Percentiles rank a stretch among this genome's conserved stretches.
Conservation (phyloP, 495 filamentous ascomycete species). For the Hypoxylon perforatum region DNA sequence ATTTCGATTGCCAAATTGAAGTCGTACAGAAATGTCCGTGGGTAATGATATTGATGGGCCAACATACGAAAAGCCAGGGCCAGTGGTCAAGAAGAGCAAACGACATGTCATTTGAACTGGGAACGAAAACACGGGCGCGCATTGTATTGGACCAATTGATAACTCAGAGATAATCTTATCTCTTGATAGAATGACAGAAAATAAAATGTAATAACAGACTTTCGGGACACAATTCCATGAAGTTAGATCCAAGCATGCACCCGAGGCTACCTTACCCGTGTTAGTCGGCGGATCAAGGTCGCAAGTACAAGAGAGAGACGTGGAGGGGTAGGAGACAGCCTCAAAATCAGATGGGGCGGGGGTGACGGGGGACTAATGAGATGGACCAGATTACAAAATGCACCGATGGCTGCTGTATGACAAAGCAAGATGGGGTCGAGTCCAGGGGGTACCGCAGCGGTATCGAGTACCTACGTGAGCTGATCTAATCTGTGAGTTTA, state of each 20-base stretch:
- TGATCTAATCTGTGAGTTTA: slow-evolving; percentile 36
- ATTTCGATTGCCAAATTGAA: slow-evolving; percentile 24
- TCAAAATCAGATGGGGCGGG: slow-evolving; percentile 33
- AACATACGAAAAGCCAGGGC: slow-evolving; percentile 2
- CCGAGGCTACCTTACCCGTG: slow-evolving; percentile 14
- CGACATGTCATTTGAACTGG: slow-evolving; percentile 45
- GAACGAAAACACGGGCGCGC: slow-evolving; percentile 38
- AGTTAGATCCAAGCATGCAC: slow-evolving; percentile 36
- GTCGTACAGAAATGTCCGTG: slow-evolving; percentile 21
- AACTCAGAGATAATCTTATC: slow-evolving; percentile 48
- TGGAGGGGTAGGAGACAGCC: slow-evolving; percentile 28
- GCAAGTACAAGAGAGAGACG: slow-evolving; percentile 26
- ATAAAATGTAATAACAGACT: slow-evolving; percentile 40
- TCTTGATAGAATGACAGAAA: slow-evolving; percentile 43
- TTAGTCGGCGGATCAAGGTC: slow-evolving; percentile 23
- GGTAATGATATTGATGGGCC: slow-evolving; percentile 17
- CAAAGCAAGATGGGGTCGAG: slow-evolving; percentile 31
- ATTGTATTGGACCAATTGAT: slow-evolving; percentile 47
- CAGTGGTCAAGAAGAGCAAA: slow-evolving; percentile 29
- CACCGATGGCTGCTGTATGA: slow-evolving; percentile 16
- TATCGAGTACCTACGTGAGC: slow-evolving; percentile 34
- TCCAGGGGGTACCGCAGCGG: slow-evolving; percentile 5
- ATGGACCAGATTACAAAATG: slow-evolving; percentile 16
- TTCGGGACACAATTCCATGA: slow-evolving; percentile 35
- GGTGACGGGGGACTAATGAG: slow-evolving; percentile 13